Evolutionary conservation across 2,329 filamentous ascomycete species (phyloP).

Genomic region (Clarireedia paspali): DNA sequence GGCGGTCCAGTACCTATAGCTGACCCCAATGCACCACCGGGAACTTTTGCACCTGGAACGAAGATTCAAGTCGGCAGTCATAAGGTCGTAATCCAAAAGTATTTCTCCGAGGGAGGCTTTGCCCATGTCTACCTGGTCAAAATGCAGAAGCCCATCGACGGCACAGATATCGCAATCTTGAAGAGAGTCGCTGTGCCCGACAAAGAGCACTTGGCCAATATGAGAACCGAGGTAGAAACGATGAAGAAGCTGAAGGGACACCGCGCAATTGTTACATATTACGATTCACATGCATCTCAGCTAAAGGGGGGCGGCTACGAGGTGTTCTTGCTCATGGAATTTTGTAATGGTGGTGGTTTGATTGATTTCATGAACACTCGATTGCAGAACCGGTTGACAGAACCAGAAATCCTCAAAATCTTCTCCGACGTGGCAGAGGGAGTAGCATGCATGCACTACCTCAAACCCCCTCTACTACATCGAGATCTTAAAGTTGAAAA

Average conservation of each 20-base stretch:
- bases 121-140: slow-evolving; percentile 97
- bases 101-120: slow-evolving; percentile 96
- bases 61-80: slow-evolving; percentile 95
- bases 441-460: slow-evolving; percentile 97
- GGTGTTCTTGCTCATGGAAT: slow-evolving; percentile 98
- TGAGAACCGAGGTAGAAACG: slow-evolving; percentile 97
- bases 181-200: slow-evolving; percentile 92
- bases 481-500: slow-evolving; percentile 97
- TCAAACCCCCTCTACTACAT: slow-evolving; percentile 87
- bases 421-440: slow-evolving; percentile 94
- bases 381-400: slow-evolving; percentile 89
- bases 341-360: slow-evolving; percentile 85
- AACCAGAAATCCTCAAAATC: slow-evolving; percentile 95
- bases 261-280: slow-evolving; percentile 92
- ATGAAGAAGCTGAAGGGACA: slow-evolving; percentile 99
- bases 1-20: slow-evolving; percentile 35
- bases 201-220: slow-evolving; percentile 86
- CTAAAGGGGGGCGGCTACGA: slow-evolving; percentile 90
- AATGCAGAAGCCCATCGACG: slow-evolving; percentile 50
- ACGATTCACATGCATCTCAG: slow-evolving; percentile 96
- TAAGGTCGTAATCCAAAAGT: slow-evolving; percentile 89
- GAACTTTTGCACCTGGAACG: slow-evolving; percentile 86
- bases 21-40: slow-evolving; percentile 50
- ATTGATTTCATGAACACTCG: slow-evolving; percentile 99
- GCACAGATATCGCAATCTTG: slow-evolving; percentile 31